Percentiles rank a stretch among this genome's conserved stretches.
phyloP scores from a whole-genome alignment of 2,329 filamentous ascomycete genomes.

The Arthrobotrys iridis region DNA sequence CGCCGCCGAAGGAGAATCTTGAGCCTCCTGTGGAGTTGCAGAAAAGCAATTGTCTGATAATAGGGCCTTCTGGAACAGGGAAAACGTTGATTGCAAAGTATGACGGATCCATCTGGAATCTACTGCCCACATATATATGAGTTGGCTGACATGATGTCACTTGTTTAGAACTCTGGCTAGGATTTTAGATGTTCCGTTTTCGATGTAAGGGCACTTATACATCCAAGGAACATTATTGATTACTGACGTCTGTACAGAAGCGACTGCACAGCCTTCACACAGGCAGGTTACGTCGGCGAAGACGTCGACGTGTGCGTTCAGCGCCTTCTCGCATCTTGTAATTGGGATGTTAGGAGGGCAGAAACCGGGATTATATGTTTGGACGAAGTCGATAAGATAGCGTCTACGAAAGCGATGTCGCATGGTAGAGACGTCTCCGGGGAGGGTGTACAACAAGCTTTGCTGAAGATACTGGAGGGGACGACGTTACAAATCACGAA shows the following conservation, averaged over 20 bases:
- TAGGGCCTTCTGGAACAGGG: conserved; percentile 92
- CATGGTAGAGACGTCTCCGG: conserved; percentile 88
- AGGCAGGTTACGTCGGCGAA: conserved; percentile 96
- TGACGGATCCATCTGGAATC: neutral
- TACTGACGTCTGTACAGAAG: conserved; percentile 23
- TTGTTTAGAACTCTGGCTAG: conserved; percentile 75
- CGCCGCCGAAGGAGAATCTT: conserved; percentile 55
- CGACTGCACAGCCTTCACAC: conserved; percentile 94
- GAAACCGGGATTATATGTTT: conserved; percentile 91
- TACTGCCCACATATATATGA: neutral
- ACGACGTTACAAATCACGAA: conserved; percentile 93
- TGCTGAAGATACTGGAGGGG: conserved; percentile 95
- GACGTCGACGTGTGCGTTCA: conserved; percentile 97
- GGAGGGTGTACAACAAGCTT: conserved; percentile 90
- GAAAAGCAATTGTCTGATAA: conserved; percentile 91
- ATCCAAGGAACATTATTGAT: neutral
- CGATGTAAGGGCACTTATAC: conserved; percentile 56
- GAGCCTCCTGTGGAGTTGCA: conserved; percentile 68
- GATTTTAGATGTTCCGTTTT: conserved; percentile 82
- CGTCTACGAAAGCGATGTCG: conserved; percentile 83
- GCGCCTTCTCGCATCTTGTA: conserved; percentile 84
- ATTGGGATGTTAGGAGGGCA: conserved; percentile 64
- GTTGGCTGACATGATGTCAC: neutral
- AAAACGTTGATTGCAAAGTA: conserved; percentile 91
- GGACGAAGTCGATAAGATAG: conserved; percentile 98